Percentiles rank a stretch among this genome's conserved stretches.
Evolutionary conservation across 345 rosid genomes (phyloP).

Genomic region (Physaria fendleri): DNA sequence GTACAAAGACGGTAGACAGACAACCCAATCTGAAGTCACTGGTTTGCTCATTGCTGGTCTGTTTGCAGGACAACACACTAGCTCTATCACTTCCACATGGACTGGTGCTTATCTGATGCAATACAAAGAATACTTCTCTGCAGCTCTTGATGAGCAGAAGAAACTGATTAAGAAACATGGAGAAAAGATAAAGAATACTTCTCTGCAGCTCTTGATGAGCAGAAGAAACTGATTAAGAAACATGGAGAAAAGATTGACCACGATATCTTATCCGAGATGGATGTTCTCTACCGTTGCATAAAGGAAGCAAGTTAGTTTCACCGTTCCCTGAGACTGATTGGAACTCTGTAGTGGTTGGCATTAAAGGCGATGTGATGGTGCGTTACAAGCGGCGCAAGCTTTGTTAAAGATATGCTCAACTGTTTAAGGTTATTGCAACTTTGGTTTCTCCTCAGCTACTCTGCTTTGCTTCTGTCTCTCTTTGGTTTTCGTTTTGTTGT

Average conservation of each 20-base stretch:
- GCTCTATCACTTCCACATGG: background rate
- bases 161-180: background rate
- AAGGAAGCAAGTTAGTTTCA: slow-evolving; percentile 81
- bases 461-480: too few relatives aligned
- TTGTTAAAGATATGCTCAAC: too few relatives aligned
- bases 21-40: background rate
- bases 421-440: too few relatives aligned
- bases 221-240: slow-evolving; percentile 46
- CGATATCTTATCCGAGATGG: slow-evolving; percentile 89
- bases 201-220: slow-evolving; percentile 67
- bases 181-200: slow-evolving; percentile 27
- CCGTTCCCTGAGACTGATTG: slow-evolving; percentile 81
- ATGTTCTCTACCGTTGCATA: slow-evolving; percentile 77
- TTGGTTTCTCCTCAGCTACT: too few relatives aligned
- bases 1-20: background rate
- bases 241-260: slow-evolving; percentile 54
- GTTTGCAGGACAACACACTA: background rate
- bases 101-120: background rate
- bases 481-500: too few relatives aligned
- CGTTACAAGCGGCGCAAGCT: slow-evolving; percentile 62
- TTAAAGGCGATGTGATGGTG: slow-evolving; percentile 71
- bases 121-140: background rate
- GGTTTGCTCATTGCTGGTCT: background rate
- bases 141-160: background rate
- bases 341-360: slow-evolving; percentile 86